Evolutionary conservation across 306 rosid species (phyloP), one percentile per base, ranked within the genome.

Genomic region (Morella rubra): DNA sequence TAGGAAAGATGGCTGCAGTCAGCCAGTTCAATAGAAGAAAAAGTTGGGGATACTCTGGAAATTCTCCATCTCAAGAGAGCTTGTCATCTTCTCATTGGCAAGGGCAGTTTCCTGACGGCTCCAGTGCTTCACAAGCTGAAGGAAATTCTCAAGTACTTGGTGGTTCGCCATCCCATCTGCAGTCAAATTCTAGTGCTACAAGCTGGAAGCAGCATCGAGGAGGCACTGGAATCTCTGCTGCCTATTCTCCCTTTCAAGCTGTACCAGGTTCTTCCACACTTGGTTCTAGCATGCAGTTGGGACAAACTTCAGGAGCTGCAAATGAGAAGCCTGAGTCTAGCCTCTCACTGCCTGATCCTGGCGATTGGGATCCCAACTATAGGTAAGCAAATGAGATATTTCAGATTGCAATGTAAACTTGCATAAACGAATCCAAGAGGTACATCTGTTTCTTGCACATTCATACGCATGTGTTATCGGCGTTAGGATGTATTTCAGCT

Each of bases 311-410:
- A 1, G 94, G 89, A 55, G 73, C 74, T 74, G 56, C 78, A 74
- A 92, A 78, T 77, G 95, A 92, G 61, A 87, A 81, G 82, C 79
- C 83, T 3, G 99, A 89, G 70, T 55, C 86, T 41, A 80, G 83
- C 71, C 77, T 81, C 53, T 84, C 93, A 7, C 77, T 89, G 86
- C 99, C 99, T 75, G 93, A 96, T 87, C 98, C 98, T 72, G 96
- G 93, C 76, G 99, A 96, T 71, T 96, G 99, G 99, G 99, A 96
- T 84, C 99, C 99, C 69, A 89, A 91, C 82, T 96, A 96, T 77
- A 95, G 99, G 99, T 92, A 88, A 73, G 78, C 44, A 16, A 44
- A 49, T 73, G 65, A 55, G 55, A 72, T 41, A 66, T 84, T 64
- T 78, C 7, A 60, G 76, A 52, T 50, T n/a, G 61, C 61, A 73